phyloP scores from a whole-genome alignment of 1,284 basidiomycete species.

The Earliella scabrosa region DNA sequence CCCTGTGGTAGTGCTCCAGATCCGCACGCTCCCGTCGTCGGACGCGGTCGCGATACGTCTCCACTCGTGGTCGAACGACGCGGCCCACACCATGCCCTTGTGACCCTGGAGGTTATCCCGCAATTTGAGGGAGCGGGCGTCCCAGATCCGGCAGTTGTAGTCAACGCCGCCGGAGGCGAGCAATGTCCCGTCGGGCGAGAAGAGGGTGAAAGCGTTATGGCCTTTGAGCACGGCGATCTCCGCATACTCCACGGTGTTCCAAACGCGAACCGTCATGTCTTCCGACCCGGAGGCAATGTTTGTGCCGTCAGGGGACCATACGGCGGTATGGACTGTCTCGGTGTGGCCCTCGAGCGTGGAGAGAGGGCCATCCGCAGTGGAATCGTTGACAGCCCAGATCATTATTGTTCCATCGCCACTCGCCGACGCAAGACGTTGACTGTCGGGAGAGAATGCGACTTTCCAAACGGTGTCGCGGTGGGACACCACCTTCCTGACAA shows the following conservation, averaged over 20 bases:
- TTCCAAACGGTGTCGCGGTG: slow-evolving; percentile 20
- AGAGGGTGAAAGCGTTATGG: slow-evolving; percentile 25
- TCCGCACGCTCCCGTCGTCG: slow-evolving; percentile 20
- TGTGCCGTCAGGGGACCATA: slow-evolving; percentile 29
- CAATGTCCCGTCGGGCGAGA: slow-evolving; percentile 23
- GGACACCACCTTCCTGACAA: not conserved
- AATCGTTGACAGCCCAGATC: slow-evolving; percentile 10
- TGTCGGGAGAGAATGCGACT: slow-evolving; percentile 28
- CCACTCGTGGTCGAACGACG: slow-evolving; percentile 30
- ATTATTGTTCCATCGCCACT: slow-evolving; percentile 9
- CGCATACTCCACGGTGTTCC: slow-evolving; percentile 23
- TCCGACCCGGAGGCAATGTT: slow-evolving; percentile 25
- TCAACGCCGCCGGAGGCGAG: slow-evolving; percentile 28
- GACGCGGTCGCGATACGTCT: slow-evolving; percentile 28
- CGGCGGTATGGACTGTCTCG: slow-evolving; percentile 20
- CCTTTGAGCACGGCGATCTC: slow-evolving; percentile 1
- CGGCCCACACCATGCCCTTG: slow-evolving; percentile 20
- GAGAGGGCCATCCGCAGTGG: not conserved
- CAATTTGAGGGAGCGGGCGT: not conserved
- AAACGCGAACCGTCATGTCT: slow-evolving; percentile 27
- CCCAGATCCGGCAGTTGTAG: slow-evolving; percentile 22
- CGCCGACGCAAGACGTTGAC: slow-evolving; percentile 20
- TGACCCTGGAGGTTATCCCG: slow-evolving; percentile 14
- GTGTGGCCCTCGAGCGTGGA: slow-evolving; percentile 2
- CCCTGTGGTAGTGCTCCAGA: slow-evolving; percentile 24